These are phyloP conservation scores for Ophiostoma ips DNA, from an alignment of 2,329 filamentous ascomycete genomes.

Conservation along the genomic window DNA sequence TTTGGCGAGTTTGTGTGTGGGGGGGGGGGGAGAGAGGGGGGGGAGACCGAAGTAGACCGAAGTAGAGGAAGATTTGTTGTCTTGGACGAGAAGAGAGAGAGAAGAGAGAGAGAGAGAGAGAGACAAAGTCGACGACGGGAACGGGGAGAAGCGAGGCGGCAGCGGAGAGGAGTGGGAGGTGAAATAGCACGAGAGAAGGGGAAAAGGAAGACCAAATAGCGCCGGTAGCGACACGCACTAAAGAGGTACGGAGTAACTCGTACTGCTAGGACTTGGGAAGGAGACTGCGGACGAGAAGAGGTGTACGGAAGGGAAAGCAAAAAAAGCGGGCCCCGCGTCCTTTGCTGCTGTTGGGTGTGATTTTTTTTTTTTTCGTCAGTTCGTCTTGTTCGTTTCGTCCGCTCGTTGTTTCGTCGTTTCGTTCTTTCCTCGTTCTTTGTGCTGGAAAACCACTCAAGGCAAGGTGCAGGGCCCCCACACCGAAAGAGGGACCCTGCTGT, in stretches of 20 bases:
- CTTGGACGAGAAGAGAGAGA: not conserved
- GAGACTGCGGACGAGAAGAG: not conserved
- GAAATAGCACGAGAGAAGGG: not conserved
- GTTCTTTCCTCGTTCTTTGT: too few species aligned
- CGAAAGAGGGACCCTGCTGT: not conserved
- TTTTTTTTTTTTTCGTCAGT: not conserved
- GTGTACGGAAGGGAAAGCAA: not conserved
- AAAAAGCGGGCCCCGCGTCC: not conserved
- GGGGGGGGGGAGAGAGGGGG: not conserved
- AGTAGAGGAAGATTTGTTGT: not conserved
- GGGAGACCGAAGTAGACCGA: not conserved
- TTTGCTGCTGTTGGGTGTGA: not conserved
- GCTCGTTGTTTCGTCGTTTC: too few species aligned
- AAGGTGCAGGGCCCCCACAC: not conserved
- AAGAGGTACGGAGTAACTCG: not conserved
- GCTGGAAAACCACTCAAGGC: not conserved
- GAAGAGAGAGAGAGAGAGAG: not conserved
- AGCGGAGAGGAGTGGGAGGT: not conserved
- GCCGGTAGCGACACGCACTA: conserved; percentile 1
- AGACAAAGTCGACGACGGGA: too few species aligned
- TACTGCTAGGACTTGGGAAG: not conserved
- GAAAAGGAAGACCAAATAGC: conserved; percentile 1
- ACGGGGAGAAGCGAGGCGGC: too few species aligned
- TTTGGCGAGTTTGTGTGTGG: not conserved
- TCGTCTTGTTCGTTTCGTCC: not conserved